Evolutionary conservation across 176 grass and related monocot species (phyloP).

Genomic region (Lolium multiflorum): DNA sequence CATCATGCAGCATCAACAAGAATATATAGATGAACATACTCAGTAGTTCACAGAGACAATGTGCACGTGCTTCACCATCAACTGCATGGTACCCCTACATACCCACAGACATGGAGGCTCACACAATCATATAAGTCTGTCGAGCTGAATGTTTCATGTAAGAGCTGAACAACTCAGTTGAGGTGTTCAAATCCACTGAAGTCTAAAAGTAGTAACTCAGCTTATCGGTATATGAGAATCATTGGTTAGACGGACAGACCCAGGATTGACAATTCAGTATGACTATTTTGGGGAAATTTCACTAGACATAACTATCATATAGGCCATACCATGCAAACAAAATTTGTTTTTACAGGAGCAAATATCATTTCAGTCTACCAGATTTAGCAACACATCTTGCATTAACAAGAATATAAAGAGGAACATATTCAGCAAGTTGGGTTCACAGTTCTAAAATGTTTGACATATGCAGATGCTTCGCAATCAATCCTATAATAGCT

Average conservation of each 20-base stretch:
- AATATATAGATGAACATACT: background rate
- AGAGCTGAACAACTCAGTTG: background rate
- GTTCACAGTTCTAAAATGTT: background rate
- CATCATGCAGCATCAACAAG: background rate
- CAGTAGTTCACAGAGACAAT: no score
- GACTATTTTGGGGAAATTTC: background rate
- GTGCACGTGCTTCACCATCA: no score
- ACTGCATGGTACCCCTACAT: no score
- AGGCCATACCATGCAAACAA: background rate
- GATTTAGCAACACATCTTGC: conserved; percentile 22
- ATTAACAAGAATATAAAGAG: conserved; percentile 6
- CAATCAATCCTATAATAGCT: background rate
- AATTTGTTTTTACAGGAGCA: background rate
- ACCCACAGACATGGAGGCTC: background rate
- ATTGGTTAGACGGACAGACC: background rate
- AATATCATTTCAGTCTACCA: conserved; percentile 20
- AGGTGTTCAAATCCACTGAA: conserved; percentile 10
- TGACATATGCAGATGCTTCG: background rate
- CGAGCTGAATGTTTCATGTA: conserved; percentile 11
- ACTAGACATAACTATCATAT: background rate
- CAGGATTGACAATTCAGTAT: background rate
- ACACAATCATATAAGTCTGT: background rate
- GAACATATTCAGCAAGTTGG: background rate
- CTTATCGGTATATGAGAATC: background rate
- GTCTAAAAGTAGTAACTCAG: background rate